Conservation (phyloP, 1,284 basidiomycete species). For the Rhodotorula sp. region DNA sequence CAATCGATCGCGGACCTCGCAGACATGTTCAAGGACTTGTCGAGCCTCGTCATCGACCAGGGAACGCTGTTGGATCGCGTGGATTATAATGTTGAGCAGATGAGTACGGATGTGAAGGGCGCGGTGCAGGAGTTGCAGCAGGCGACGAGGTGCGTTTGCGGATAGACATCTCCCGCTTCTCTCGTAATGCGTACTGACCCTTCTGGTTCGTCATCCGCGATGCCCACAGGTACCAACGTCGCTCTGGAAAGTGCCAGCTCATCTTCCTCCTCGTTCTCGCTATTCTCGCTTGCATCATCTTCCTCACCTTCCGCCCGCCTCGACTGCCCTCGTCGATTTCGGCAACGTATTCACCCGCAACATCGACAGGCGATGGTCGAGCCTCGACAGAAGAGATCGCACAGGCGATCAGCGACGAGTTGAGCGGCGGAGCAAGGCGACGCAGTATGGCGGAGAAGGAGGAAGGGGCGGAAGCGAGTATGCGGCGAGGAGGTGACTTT, state of each 20-base stretch:
- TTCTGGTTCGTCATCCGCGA: neutral
- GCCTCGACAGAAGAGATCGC: neutral
- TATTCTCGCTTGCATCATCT: slow-evolving; percentile 77
- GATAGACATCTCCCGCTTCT: neutral
- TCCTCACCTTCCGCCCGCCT: slow-evolving; percentile 62
- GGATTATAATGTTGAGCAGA: slow-evolving; percentile 96
- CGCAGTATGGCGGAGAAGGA: too few species aligned
- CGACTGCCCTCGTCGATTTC: neutral
- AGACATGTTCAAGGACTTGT: slow-evolving; percentile 93
- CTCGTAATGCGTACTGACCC: neutral
- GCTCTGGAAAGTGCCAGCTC: slow-evolving; percentile 84
- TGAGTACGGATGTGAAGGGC: slow-evolving; percentile 73
- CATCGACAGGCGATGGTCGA: neutral
- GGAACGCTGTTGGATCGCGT: slow-evolving; percentile 94
- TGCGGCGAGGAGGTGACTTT: too few species aligned
- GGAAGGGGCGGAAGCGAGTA: too few species aligned
- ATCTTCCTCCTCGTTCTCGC: slow-evolving; percentile 88
- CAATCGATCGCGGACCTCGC: slow-evolving; percentile 87
- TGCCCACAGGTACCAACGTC: slow-evolving; percentile 75
- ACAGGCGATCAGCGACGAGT: slow-evolving; percentile 2
- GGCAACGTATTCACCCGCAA: neutral
- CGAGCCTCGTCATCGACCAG: slow-evolving; percentile 91
- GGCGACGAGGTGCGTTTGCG: slow-evolving; percentile 66
- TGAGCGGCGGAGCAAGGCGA: neutral
- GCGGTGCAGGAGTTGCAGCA: slow-evolving; percentile 80